phyloP scores from a whole-genome alignment of 1,284 basidiomycete genomes.

The Cryptococcus sp. region DNA sequence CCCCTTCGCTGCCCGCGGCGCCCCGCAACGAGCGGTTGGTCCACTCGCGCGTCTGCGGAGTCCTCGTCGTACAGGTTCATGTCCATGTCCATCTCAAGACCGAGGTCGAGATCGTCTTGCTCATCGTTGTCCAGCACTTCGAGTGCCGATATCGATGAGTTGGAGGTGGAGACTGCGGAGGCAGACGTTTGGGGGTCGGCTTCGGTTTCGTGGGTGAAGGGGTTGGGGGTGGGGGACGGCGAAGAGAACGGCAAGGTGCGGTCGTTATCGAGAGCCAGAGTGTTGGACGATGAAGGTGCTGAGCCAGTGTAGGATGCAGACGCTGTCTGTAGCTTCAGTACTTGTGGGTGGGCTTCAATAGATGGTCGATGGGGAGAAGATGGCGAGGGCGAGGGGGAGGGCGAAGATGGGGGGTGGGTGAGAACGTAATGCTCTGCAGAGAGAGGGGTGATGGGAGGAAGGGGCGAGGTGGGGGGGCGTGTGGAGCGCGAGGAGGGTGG shows the following conservation, averaged over 20 bases:
- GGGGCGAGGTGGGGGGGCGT: neutral
- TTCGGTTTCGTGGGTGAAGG: slow-evolving; percentile 3
- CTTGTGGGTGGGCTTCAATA: neutral
- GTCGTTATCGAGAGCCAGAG: neutral
- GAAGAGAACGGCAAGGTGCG: neutral
- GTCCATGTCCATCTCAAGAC: slow-evolving; percentile 2
- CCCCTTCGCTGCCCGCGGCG: slow-evolving; percentile 7
- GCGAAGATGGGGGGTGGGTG: neutral
- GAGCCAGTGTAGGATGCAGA: too few species aligned
- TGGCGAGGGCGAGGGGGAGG: too few species aligned
- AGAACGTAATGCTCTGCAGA: neutral
- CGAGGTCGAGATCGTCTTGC: slow-evolving; percentile 4
- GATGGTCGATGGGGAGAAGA: too few species aligned
- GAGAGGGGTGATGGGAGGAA: neutral
- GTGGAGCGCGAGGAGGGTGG: neutral
- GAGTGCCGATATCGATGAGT: slow-evolving; percentile 17
- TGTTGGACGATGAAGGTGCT: too few species aligned
- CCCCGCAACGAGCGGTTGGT: slow-evolving; percentile 20
- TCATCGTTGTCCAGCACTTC: slow-evolving; percentile 27
- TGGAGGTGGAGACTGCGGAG: slow-evolving; percentile 1
- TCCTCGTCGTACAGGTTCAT: slow-evolving; percentile 25
- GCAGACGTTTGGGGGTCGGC: neutral
- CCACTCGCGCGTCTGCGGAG: slow-evolving; percentile 16
- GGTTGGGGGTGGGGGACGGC: slow-evolving; percentile 1
- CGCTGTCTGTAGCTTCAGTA: neutral